Evolutionary conservation across 257 asterid genomes (phyloP).

Genomic region (Nicotiana sylvestris): DNA sequence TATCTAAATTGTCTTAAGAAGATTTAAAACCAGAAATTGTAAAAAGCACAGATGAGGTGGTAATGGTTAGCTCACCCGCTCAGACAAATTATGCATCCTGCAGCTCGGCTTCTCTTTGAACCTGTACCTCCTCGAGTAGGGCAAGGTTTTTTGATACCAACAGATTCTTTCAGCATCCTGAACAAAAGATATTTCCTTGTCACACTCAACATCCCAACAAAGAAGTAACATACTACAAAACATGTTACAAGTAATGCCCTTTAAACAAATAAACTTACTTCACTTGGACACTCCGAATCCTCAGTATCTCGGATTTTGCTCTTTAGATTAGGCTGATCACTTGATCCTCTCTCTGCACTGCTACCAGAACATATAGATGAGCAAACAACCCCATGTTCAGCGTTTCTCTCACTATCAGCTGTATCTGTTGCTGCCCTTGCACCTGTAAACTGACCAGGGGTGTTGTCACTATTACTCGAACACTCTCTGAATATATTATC

Average conservation of each 20-base stretch:
- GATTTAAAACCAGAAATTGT: neutral
- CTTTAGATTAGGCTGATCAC: slow-evolving; percentile 53
- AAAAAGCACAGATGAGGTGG: neutral
- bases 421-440: slow-evolving; percentile 27
- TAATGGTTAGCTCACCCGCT: slow-evolving; percentile 64
- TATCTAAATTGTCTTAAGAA: neutral
- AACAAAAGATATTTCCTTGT: slow-evolving; percentile 10
- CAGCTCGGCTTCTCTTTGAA: slow-evolving; percentile 91
- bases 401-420: slow-evolving; percentile 38
- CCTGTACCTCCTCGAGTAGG: slow-evolving; percentile 46
- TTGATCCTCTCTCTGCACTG: slow-evolving; percentile 68
- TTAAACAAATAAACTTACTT: slow-evolving; percentile 45
- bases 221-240: slow-evolving; percentile 1
- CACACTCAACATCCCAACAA: neutral
- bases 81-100: slow-evolving; percentile 95
- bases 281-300: slow-evolving; percentile 65
- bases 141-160: slow-evolving; percentile 43
- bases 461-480: slow-evolving; percentile 34
- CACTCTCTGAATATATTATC: slow-evolving; percentile 33
- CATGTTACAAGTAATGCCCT: neutral
- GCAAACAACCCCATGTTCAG: slow-evolving; percentile 62
- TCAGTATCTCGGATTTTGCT: slow-evolving; percentile 58
- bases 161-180: slow-evolving; percentile 78
- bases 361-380: slow-evolving; percentile 92
- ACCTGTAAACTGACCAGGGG: slow-evolving; percentile 10